phyloP scores from a whole-genome alignment of 208 protist genomes.

The Balamuthia mandrillaris region DNA sequence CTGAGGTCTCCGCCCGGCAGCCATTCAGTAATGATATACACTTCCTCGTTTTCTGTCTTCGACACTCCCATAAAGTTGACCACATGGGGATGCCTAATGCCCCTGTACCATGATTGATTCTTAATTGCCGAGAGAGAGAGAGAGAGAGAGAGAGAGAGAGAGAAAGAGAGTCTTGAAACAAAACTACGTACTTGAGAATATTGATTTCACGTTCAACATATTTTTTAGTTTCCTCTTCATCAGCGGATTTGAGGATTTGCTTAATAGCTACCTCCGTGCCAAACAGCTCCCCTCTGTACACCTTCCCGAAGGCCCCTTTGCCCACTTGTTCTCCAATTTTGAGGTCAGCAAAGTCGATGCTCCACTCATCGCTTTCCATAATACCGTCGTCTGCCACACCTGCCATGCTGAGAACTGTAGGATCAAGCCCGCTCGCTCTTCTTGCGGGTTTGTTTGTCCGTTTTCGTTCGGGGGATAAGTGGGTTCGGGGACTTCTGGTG shows the following conservation, averaged over 20 bases:
- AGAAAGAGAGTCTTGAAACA: background rate
- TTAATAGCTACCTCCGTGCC: background rate
- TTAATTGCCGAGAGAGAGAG: too few species aligned
- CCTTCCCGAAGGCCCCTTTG: background rate
- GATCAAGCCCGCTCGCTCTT: too few species aligned
- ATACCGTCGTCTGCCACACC: too few species aligned
- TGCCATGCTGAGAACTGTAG: too few species aligned
- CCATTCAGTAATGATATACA: background rate
- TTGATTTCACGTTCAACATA: constrained; percentile 10
- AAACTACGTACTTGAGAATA: background rate
- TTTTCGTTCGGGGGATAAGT: too few species aligned
- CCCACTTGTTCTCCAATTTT: constrained; percentile 2
- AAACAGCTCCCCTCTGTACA: constrained; percentile 12
- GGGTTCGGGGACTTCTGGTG: too few species aligned
- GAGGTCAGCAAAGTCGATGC: background rate
- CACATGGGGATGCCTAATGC: background rate
- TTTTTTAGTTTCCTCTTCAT: background rate
- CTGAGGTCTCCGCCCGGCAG: background rate
- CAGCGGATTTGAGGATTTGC: background rate
- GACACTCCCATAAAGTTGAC: background rate
- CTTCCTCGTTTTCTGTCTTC: background rate
- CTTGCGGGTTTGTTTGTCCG: too few species aligned
- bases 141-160: background rate
- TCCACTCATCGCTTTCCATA: constrained; percentile 19
- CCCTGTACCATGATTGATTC: background rate